Base-by-base conservation (phyloP, 441 rosid genomes). In the Gossypium trilobum region DNA sequence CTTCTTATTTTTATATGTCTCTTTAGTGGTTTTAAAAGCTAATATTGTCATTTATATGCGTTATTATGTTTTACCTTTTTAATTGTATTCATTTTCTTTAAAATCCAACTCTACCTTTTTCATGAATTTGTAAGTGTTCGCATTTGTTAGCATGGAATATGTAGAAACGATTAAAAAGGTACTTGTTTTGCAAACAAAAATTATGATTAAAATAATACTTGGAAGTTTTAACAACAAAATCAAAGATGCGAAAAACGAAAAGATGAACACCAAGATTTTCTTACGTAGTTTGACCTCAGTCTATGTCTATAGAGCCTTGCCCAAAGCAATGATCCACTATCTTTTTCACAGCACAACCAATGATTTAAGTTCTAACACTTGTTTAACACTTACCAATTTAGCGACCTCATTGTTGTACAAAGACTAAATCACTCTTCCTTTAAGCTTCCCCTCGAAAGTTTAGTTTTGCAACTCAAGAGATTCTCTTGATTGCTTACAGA, bases 31-130 rank as follows among this genome's bases (percentile, higher is more conserved):
- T 39, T 39, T 39, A 19, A 61, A 36, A 62, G n/a, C 67, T 44
- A 46, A 65, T 44, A n/a, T 51, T 44, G 70, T 22, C 14, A 29
- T 46, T 46, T 31, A 91, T 39, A 39, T 39, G 46, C 13, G 13
- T 39, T 39, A 9, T 39, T 39, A 39, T 39, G 46, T 39, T 39
- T 39, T 46, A 44, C 6, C 50, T 13, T 23, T 14, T 22, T 22
- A 66, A 46, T 33, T 7, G 36, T 9, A 19, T 20, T 23, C 11
- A 66, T 46, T 66, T 46, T 57, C 16, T 23, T 57, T 57, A 5
- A 57, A 57, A 57, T 23, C 36, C 17, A 4, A 57, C 33, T 56
- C 16, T 22, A 25, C 17, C 17, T 25, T 10, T 57, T 57, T 57
- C 16, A 3, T 57, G 62, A 57, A 57, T 57, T 57, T 57, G 33